phyloP scores from a whole-genome alignment of 2,329 filamentous ascomycete genomes.

The Penicillium expansum region DNA sequence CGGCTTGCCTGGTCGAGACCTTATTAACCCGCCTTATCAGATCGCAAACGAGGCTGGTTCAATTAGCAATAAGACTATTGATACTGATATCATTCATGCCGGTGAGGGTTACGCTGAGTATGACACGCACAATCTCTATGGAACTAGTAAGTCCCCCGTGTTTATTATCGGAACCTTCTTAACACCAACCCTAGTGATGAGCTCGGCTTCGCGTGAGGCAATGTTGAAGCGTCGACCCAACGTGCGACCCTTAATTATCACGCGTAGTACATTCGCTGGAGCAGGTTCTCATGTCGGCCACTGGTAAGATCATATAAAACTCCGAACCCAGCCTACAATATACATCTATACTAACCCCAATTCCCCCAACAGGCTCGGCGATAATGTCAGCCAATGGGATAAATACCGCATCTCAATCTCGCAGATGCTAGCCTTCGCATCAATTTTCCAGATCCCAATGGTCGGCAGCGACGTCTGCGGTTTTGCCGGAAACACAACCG shows the following conservation, averaged over 20 bases:
- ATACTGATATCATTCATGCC: slow-evolving; percentile 63
- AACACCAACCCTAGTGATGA: slow-evolving; percentile 58
- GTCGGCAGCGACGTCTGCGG: slow-evolving; percentile 74
- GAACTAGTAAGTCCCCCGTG: slow-evolving; percentile 49
- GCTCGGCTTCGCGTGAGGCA: slow-evolving; percentile 59
- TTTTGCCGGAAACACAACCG: slow-evolving; percentile 64
- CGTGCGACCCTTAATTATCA: slow-evolving; percentile 68
- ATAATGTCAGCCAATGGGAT: slow-evolving; percentile 59
- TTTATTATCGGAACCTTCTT: neutral
- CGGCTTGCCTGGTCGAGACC: slow-evolving; percentile 62
- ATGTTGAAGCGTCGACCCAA: slow-evolving; percentile 65
- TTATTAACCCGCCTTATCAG: slow-evolving; percentile 63
- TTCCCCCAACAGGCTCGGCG: slow-evolving; percentile 50
- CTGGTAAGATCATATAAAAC: slow-evolving; percentile 37
- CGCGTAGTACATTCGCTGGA: slow-evolving; percentile 72
- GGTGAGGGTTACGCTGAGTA: slow-evolving; percentile 66
- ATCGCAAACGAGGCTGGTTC: slow-evolving; percentile 62
- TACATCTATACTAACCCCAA: neutral
- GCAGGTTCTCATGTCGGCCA: slow-evolving; percentile 60
- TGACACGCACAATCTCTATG: slow-evolving; percentile 76
- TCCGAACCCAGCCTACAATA: slow-evolving; percentile 35
- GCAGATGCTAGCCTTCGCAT: slow-evolving; percentile 59
- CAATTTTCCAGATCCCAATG: slow-evolving; percentile 68
- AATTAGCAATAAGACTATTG: slow-evolving; percentile 58
- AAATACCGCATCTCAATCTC: slow-evolving; percentile 60